Evolutionary conservation across 1,284 basidiomycete species (phyloP), one percentile per base, ranked within the genome.

Genomic region (Tylopilus sp.): DNA sequence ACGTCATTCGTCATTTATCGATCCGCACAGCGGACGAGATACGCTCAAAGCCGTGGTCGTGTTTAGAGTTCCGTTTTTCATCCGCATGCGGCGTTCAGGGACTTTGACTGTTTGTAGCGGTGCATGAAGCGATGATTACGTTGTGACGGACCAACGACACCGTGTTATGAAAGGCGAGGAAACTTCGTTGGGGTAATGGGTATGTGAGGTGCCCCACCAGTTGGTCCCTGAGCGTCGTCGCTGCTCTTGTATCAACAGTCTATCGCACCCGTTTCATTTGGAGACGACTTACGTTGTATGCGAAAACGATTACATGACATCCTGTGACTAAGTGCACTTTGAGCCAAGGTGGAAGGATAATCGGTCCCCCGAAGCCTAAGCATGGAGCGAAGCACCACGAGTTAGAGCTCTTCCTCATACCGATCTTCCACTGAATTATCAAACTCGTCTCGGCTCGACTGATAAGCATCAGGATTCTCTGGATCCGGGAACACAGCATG

Each of bases 361-460:
- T 44, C 45, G 29, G 44, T n/a, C n/a, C n/a, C n/a, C n/a, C n/a
- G n/a, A n/a, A n/a, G n/a, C n/a, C n/a, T n/a, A 38, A 41, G 56
- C 40, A 35, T 37, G 21, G 40, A 39, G 4, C 28, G 28, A 10
- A 23, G 21, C 6, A 23, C 18, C 1, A 16, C 15, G 45, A 52
- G 28, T 58, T 53, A 63, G 25, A 61, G 49, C 33, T 68, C 63
- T 59, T 65, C 60, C 23, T 65, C 64, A 31, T 69, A 65, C 50
- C 58, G 52, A 42, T 63, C 65, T 36, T 45, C 50, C 26, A 40
- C 30, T 36, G 46, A 34, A 51, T 43, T 37, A 50, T 44, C 35
- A 39, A 51, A 49, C 26, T 25, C 48, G 19, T 51, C 55, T 42
- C 33, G 37, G 13, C 37, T 31, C 46, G 33, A 38, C 18, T 31